phyloP scores from a whole-genome alignment of 1,284 basidiomycete genomes.

The Ustilago curta region DNA sequence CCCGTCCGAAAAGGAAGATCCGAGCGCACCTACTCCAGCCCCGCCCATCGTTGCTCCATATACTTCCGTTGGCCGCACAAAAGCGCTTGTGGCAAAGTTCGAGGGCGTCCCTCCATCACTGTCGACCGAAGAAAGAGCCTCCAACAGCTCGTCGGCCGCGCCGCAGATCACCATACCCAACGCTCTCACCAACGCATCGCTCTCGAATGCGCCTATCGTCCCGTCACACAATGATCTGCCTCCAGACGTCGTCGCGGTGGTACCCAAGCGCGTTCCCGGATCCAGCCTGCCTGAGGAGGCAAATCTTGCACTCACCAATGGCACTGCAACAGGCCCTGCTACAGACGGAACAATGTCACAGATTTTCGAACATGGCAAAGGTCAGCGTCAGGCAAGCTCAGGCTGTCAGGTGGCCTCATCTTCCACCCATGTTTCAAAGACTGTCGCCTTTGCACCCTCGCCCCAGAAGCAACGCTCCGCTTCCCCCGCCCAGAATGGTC shows the following conservation, averaged over 20 bases:
- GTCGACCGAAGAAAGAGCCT: background rate
- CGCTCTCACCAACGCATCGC: background rate
- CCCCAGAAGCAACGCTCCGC: slow-evolving; percentile 54
- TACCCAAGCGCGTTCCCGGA: slow-evolving; percentile 35
- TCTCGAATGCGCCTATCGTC: background rate
- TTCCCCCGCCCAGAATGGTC: slow-evolving; percentile 11
- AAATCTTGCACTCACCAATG: background rate
- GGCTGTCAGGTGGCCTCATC: slow-evolving; percentile 18
- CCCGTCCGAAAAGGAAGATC: slow-evolving; percentile 19
- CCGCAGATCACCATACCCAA: slow-evolving; percentile 18
- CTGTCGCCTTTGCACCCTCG: slow-evolving; percentile 63
- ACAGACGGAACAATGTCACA: background rate
- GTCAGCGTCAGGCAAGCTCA: slow-evolving; percentile 21
- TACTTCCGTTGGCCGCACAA: slow-evolving; percentile 30
- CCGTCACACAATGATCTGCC: slow-evolving; percentile 1
- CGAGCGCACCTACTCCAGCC: slow-evolving; percentile 9
- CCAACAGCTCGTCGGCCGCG: slow-evolving; percentile 1
- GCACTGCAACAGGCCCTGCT: background rate
- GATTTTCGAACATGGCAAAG: background rate
- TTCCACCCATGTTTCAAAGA: slow-evolving; percentile 25
- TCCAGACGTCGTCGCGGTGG: slow-evolving; percentile 3
- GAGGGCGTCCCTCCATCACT: slow-evolving; percentile 20
- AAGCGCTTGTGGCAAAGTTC: slow-evolving; percentile 50
- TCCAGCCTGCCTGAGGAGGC: slow-evolving; percentile 25
- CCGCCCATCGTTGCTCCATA: slow-evolving; percentile 7